These are phyloP conservation scores for Prinsepia uniflora DNA, from an alignment of 306 rosid genomes.

Conservation along the genomic window DNA sequence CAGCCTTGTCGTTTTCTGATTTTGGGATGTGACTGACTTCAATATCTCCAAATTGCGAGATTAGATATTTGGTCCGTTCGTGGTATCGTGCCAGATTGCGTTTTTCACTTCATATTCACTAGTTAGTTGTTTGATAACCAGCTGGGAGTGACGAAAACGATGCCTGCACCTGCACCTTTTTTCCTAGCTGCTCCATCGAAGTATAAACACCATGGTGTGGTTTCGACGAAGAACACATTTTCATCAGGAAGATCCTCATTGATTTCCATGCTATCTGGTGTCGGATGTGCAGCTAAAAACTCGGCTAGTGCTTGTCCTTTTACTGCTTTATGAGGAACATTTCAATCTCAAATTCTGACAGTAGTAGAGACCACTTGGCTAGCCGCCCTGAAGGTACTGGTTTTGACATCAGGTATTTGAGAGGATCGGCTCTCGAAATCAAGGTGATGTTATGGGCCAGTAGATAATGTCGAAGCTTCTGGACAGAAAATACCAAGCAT, in stretches of 20 bases:
- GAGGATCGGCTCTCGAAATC: background rate
- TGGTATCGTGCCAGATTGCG: too few species aligned
- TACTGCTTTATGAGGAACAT: background rate
- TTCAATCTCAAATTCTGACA: background rate
- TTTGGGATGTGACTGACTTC: too few species aligned
- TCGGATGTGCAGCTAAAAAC: background rate
- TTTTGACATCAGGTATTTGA: background rate
- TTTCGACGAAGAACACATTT: background rate
- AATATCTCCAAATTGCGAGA: too few species aligned
- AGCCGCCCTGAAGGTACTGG: background rate
- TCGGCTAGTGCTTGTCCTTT: background rate
- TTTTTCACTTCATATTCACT: background rate
- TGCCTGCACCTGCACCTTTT: too few species aligned
- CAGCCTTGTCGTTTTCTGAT: background rate
- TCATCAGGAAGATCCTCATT: background rate
- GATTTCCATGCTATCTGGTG: background rate
- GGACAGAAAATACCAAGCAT: background rate
- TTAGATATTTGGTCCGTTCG: background rate
- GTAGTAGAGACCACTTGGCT: background rate
- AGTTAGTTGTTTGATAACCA: background rate
- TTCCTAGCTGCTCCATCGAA: background rate
- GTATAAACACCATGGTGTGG: background rate
- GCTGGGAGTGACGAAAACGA: background rate
- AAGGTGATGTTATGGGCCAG: background rate
- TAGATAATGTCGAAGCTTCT: background rate